A percentile compares a stretch with the other conserved stretches of the same genome.
phyloP scores from a whole-genome alignment of 1,284 basidiomycete genomes.

The Microbotryum saponariae region DNA sequence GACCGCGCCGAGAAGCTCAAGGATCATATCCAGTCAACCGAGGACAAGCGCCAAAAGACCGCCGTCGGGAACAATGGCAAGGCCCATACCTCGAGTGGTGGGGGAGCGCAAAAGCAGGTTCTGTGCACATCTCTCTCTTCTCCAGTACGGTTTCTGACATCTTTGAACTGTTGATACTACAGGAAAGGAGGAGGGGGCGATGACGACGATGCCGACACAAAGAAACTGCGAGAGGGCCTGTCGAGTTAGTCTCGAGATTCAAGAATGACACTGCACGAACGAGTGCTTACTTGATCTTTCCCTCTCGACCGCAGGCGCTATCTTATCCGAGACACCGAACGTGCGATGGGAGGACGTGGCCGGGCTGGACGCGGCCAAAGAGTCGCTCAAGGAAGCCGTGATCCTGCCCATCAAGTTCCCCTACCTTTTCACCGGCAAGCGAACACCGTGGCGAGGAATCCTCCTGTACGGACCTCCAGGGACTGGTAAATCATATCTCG shows the following conservation, averaged over 20 bases:
- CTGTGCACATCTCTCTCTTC: conserved; percentile 2
- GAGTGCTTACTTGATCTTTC: neutral
- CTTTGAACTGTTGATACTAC: neutral
- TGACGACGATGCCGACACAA: conserved; percentile 80
- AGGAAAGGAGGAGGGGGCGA: conserved; percentile 49
- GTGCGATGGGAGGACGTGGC: conserved; percentile 98
- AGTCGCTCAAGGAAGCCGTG: conserved; percentile 93
- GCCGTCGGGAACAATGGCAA: conserved; percentile 69
- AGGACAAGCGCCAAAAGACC: conserved; percentile 57
- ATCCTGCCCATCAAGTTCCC: conserved; percentile 98
- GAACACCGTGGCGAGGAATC: conserved; percentile 94
- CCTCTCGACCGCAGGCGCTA: conserved; percentile 53
- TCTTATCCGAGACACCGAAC: conserved; percentile 88
- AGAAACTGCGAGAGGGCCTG: conserved; percentile 85
- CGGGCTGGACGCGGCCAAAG: conserved; percentile 88
- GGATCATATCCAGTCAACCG: conserved; percentile 57
- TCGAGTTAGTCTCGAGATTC: conserved; percentile 46
- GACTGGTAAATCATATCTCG: conserved; percentile 89
- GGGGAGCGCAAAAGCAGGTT: conserved; percentile 50
- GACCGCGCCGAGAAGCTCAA: conserved; percentile 88
- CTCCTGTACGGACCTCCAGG: conserved; percentile 92
- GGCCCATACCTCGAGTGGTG: conserved; percentile 54
- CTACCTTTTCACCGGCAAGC: conserved; percentile 94
- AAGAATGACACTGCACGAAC: neutral
- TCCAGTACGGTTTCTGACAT: conserved; percentile 8